phyloP scores from a whole-genome alignment of 2,329 filamentous ascomycete genomes.

The Achaetomium macrosporum region DNA sequence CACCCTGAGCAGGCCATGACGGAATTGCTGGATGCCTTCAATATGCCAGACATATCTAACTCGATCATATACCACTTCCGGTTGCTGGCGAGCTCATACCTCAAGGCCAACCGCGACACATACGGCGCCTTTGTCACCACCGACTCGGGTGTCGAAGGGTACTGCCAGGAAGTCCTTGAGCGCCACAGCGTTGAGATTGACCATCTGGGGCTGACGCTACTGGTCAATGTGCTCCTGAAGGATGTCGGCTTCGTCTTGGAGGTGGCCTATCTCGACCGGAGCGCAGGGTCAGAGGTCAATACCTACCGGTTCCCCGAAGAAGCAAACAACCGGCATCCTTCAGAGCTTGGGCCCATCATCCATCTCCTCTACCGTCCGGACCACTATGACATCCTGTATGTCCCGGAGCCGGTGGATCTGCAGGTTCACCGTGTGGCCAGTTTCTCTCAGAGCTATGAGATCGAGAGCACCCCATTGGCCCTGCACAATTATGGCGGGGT shows the following conservation, averaged over 20 bases:
- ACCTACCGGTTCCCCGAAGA: conserved; percentile 59
- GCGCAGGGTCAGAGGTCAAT: conserved; percentile 69
- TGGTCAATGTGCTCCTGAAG: conserved; percentile 74
- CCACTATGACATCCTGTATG: conserved; percentile 91
- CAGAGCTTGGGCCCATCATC: conserved; percentile 45
- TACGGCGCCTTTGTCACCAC: conserved; percentile 69
- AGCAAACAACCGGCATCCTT: conserved; percentile 39
- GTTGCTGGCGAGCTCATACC: conserved; percentile 76
- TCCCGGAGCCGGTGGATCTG: conserved; percentile 33
- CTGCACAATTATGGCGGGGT: conserved; percentile 39
- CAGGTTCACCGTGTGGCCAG: conserved; percentile 49
- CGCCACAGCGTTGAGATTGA: conserved; percentile 80
- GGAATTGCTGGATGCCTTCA: conserved; percentile 63
- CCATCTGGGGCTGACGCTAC: conserved; percentile 72
- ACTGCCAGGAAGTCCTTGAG: conserved; percentile 67
- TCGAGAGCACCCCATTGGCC: conserved; percentile 35
- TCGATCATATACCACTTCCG: conserved; percentile 80
- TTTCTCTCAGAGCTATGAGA: conserved; percentile 41
- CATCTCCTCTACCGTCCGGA: conserved; percentile 63
- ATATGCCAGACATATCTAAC: conserved; percentile 60
- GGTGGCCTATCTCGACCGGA: conserved; percentile 87
- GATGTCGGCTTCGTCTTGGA: conserved; percentile 75
- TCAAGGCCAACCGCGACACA: conserved; percentile 64
- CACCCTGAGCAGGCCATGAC: conserved; percentile 51
- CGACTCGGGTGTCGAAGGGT: conserved; percentile 54